These are phyloP conservation scores for Tetrahymena elliotti DNA, from an alignment of 73 alveolate species.

Conservation along the genomic window DNA sequence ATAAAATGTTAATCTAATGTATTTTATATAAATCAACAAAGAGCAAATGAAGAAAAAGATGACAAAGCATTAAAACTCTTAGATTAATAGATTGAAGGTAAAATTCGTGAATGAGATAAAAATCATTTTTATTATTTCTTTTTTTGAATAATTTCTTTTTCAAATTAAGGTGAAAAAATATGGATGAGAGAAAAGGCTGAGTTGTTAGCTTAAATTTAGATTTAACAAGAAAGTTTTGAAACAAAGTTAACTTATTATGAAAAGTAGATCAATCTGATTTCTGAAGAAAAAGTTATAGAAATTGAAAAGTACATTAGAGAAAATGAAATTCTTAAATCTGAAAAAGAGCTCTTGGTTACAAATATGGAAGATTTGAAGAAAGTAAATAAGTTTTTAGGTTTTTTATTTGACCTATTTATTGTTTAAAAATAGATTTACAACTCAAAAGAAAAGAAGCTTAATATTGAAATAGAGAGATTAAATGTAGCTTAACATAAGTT, in stretches of 20 bases:
- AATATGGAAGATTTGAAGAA: neutral
- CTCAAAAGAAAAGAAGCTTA: neutral
- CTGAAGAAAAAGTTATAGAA: neutral
- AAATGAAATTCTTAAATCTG: neutral
- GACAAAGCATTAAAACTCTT: neutral
- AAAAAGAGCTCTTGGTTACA: neutral
- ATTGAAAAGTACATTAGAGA: neutral
- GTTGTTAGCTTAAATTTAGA: neutral
- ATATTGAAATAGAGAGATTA: neutral
- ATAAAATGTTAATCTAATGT: neutral
- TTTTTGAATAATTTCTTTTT: neutral
- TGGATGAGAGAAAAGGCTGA: neutral
- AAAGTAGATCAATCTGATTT: neutral
- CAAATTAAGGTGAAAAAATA: neutral
- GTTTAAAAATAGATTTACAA: neutral
- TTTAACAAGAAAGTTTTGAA: neutral
- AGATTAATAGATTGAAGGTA: neutral
- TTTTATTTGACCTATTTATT: neutral
- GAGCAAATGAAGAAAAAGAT: neutral
- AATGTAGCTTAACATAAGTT: neutral
- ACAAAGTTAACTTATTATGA: neutral
- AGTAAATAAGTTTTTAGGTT: neutral
- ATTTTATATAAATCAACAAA: neutral
- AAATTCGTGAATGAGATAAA: too few relatives aligned
- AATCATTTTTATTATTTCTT: neutral